Conservation (phyloP, 2,329 filamentous ascomycete genomes). For the Ascochyta rabiei region DNA sequence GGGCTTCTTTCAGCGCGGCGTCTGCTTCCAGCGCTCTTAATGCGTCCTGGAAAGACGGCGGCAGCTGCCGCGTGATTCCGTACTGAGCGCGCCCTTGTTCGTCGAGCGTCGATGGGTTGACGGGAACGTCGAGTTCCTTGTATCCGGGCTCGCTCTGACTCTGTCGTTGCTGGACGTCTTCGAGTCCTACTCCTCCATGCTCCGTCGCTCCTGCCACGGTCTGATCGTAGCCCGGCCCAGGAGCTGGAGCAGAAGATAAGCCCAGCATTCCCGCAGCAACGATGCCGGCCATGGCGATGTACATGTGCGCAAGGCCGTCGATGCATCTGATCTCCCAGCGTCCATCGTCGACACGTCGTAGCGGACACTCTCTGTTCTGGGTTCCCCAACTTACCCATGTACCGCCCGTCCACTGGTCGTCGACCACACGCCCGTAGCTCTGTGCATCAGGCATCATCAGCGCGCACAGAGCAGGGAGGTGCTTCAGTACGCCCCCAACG, state of each 20-base stretch:
- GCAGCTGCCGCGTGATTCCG: conserved; percentile 62
- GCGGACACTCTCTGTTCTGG: conserved; percentile 77
- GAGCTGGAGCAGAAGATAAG: conserved; percentile 43
- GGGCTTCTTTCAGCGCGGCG: conserved; percentile 50
- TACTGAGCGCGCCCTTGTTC: conserved; percentile 55
- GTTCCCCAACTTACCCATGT: conserved; percentile 81
- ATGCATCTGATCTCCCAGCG: conserved; percentile 81
- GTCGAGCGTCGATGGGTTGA: conserved; percentile 31
- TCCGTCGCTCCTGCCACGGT: conserved; percentile 2
- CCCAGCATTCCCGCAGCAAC: conserved; percentile 66
- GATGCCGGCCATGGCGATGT: conserved; percentile 69
- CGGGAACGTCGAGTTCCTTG: conserved; percentile 59
- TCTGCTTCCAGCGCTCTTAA: conserved; percentile 60
- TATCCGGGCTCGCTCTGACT: conserved; percentile 52
- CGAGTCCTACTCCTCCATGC: neutral
- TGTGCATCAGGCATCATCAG: conserved; percentile 69
- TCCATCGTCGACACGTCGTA: conserved; percentile 68
- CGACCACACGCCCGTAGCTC: conserved; percentile 71
- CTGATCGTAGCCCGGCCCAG: neutral
- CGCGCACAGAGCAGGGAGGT: conserved; percentile 70
- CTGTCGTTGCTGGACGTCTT: neutral
- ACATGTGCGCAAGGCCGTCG: conserved; percentile 82
- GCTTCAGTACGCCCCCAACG: conserved; percentile 70
- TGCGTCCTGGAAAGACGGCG: conserved; percentile 61
- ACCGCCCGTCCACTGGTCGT: conserved; percentile 78